A percentile compares a stretch with the other conserved stretches of the same genome.
Evolutionary conservation across 1,139 yeast species (phyloP).

Genomic region (Hemisphaericaspora lyxosophila): DNA sequence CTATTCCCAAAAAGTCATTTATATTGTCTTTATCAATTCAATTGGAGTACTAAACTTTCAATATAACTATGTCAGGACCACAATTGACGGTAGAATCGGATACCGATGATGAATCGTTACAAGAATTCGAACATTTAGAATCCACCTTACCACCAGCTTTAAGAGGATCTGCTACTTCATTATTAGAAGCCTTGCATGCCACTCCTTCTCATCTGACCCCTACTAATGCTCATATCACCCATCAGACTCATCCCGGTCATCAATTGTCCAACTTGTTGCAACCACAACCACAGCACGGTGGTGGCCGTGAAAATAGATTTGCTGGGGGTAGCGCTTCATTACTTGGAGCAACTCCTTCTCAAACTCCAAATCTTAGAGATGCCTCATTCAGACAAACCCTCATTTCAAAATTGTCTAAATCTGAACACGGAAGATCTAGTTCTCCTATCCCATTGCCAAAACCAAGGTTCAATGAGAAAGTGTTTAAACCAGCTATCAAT

Average conservation of each 20-base stretch:
- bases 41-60: neutral
- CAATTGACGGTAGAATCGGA: conserved; percentile 9
- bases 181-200: conserved; percentile 33
- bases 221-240: neutral
- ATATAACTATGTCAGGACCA: conserved; percentile 7
- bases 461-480: conserved; percentile 45
- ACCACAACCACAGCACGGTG: conserved; percentile 14
- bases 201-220: conserved; percentile 8
- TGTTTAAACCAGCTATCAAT: conserved; percentile 61
- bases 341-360: conserved; percentile 15
- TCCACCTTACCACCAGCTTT: conserved; percentile 46
- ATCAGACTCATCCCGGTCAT: conserved; percentile 1
- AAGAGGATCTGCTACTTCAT: conserved; percentile 41
- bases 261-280: neutral
- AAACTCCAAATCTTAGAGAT: conserved; percentile 14
- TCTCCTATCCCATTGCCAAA: conserved; percentile 56
- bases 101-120: conserved; percentile 15
- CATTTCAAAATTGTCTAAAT: conserved; percentile 30
- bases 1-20: too few species aligned
- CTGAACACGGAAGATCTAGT: conserved; percentile 39
- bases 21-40: too few species aligned
- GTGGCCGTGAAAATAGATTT: conserved; percentile 18
- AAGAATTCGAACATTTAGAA: conserved; percentile 46
- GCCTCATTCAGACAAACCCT: conserved; percentile 20
- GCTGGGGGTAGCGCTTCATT: conserved; percentile 8